Evolutionary conservation across 495 filamentous ascomycete genomes (phyloP), one percentile per base, ranked within the genome.

Genomic region (Trichoderma parareesei): DNA sequence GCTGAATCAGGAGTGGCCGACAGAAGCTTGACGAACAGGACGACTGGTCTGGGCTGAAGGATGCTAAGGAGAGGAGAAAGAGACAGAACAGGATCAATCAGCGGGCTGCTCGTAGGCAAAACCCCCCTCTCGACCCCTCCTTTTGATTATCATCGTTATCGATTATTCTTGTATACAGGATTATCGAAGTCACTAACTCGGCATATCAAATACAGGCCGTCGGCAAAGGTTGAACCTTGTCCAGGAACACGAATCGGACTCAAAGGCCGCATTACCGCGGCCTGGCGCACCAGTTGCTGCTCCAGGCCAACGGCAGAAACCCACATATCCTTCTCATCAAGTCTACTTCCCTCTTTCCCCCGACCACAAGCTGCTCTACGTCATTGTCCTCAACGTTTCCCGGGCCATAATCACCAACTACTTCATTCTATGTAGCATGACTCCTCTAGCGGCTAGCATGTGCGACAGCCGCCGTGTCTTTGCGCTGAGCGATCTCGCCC

Each of bases 61-160:
- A 57, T 57, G 53, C 53, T 10, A 57, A 57, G 53, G 53, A 57
- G 27, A 57, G 53, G 27, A 57, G 53, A 27, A 57, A 57, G 37
- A 57, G 53, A 6, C 53, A 57, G 16, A 57, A 57, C 11, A 57
- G 53, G 53, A 35, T 57, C 33, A 57, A 57, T 14, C 53, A 57
- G 16, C 35, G 53, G 18, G 53, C 53, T 35, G 53, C 53, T 57
- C 53, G 53, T 57, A 37, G 9, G 53, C 27, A 27, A 27, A 10
- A 4, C 16, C 13, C 33, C 27, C 14, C 37, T 13, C 18, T 1
- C 14, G 27, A 27, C 14, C 53, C 10, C 27, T 37, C 53, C 14
- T 57, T 35, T 35, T 13, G 27, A 27, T 27, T 27, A 27, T 27
- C 27, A 27, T 27, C 27, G 27, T 27, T 27, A 27, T 27, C 27